phyloP scores from a whole-genome alignment of 139 green algal genomes.

The Chloropicon primus region DNA sequence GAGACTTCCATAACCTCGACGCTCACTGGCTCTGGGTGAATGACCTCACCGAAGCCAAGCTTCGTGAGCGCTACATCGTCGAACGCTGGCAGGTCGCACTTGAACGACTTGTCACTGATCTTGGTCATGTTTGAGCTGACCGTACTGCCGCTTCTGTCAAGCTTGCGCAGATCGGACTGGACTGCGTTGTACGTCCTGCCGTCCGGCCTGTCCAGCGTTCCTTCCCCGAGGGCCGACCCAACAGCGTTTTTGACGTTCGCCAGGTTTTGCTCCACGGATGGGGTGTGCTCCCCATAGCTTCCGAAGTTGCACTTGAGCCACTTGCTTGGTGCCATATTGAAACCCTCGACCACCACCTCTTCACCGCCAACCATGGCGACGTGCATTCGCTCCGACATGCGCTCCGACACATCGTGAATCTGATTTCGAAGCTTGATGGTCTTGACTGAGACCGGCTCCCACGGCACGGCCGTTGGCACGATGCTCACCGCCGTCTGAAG shows the following conservation, averaged over 20 bases:
- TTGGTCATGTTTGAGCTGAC: not conserved
- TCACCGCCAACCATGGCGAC: not conserved
- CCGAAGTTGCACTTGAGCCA: conserved; percentile 16
- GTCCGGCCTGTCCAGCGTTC: not conserved
- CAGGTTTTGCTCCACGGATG: not conserved
- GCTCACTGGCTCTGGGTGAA: not conserved
- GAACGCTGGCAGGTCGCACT: not conserved
- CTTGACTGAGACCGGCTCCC: conserved; percentile 2
- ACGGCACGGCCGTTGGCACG: not conserved
- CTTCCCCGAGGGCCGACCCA: not conserved
- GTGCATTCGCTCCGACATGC: not conserved
- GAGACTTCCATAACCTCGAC: conserved; percentile 5
- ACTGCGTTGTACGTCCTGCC: not conserved
- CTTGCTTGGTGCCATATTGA: conserved; percentile 16
- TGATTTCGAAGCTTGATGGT: not conserved
- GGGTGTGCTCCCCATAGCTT: not conserved
- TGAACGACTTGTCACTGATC: not conserved
- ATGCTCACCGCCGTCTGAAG: not conserved
- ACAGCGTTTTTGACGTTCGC: not conserved
- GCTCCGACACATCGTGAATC: not conserved
- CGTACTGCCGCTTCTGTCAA: not conserved
- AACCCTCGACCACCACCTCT: conserved; percentile 1
- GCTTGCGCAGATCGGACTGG: not conserved
- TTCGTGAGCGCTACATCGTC: not conserved
- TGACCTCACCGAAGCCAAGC: not conserved